Conservation (phyloP, 148 eudicot species). For the Camellia japonica region DNA sequence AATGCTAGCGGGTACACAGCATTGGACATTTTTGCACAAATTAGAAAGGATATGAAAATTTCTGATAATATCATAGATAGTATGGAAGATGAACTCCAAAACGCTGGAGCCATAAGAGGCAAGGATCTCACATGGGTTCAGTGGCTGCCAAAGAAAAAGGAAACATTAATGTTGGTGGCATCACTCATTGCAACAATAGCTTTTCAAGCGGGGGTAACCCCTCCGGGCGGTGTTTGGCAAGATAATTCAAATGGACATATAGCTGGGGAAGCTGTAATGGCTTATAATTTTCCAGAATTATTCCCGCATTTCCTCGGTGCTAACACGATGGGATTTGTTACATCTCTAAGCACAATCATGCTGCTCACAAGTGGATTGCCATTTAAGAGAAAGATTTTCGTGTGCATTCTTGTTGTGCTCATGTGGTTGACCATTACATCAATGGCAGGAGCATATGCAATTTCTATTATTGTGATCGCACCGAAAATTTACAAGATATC, state of each 20-base stretch:
- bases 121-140: neutral
- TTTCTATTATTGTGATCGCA: neutral
- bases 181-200: slow-evolving; percentile 37
- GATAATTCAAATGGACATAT: slow-evolving; percentile 1
- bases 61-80: neutral
- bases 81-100: neutral
- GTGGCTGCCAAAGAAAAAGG: slow-evolving; percentile 15
- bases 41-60: too few species aligned
- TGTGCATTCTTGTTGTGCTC: neutral
- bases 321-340: slow-evolving; percentile 21
- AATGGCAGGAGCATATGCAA: neutral
- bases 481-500: neutral
- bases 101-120: neutral
- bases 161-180: slow-evolving; percentile 29
- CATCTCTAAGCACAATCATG: neutral
- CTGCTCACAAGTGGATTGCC: slow-evolving; percentile 9
- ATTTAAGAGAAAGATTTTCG: neutral
- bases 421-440: slow-evolving; percentile 10
- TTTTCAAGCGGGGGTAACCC: slow-evolving; percentile 31
- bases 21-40: too few species aligned
- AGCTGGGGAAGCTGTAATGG: slow-evolving; percentile 22
- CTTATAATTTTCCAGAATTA: neutral
- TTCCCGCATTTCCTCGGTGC: neutral
- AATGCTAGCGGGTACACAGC: too few species aligned
- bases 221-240: slow-evolving; percentile 39